These are phyloP conservation scores for Venturia carpophila DNA, from an alignment of 2,329 filamentous ascomycete species.

Conservation along the genomic window DNA sequence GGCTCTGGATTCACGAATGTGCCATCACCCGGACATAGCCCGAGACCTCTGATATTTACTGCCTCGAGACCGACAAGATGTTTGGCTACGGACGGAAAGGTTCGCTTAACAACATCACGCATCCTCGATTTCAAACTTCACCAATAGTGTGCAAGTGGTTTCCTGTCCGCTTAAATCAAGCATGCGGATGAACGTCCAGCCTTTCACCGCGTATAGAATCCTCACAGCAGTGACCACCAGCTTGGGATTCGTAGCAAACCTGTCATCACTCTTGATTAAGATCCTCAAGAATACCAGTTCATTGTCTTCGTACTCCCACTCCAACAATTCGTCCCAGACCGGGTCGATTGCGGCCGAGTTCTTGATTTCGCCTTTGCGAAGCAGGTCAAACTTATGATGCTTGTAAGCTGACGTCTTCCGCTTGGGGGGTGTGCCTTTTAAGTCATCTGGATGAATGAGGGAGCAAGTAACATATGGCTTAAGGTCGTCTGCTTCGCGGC, in stretches of 20 bases:
- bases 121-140: slow-evolving; percentile 52
- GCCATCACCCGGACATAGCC: neutral
- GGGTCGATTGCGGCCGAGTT: slow-evolving; percentile 54
- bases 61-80: neutral
- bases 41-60: neutral
- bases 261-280: slow-evolving; percentile 59
- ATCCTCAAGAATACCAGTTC: slow-evolving; percentile 58
- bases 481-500: slow-evolving; percentile 45
- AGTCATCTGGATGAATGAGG: slow-evolving; percentile 50
- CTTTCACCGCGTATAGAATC: slow-evolving; percentile 46
- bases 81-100: neutral
- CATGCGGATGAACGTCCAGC: slow-evolving; percentile 58
- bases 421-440: slow-evolving; percentile 46
- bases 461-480: slow-evolving; percentile 60
- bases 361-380: slow-evolving; percentile 45
- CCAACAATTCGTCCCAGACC: slow-evolving; percentile 57
- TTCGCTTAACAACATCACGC: slow-evolving; percentile 1
- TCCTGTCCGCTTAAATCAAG: slow-evolving; percentile 57
- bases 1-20: too few species aligned
- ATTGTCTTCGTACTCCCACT: slow-evolving; percentile 62
- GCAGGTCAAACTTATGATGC: slow-evolving; percentile 50
- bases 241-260: slow-evolving; percentile 54
- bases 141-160: slow-evolving; percentile 54
- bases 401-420: slow-evolving; percentile 55
- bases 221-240: slow-evolving; percentile 55